A percentile compares a stretch with the other conserved stretches of the same genome.
Evolutionary conservation across 1,284 basidiomycete species (phyloP).

Genomic region (Wolfiporia cocos): DNA sequence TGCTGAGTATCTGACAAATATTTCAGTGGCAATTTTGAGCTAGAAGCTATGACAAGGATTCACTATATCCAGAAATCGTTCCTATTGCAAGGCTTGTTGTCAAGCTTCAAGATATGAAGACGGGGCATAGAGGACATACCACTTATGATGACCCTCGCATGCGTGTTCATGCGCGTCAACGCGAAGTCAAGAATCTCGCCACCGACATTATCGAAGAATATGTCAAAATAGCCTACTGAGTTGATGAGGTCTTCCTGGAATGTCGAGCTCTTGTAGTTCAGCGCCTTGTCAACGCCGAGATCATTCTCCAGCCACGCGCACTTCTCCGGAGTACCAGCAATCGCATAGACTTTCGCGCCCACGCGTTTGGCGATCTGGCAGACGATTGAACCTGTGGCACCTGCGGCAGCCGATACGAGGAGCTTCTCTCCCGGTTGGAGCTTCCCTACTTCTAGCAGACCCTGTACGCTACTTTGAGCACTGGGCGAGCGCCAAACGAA

Average conservation of each 20-base stretch:
- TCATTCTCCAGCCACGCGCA: conserved; percentile 77
- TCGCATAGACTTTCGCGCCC: conserved; percentile 79
- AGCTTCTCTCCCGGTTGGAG: conserved; percentile 80
- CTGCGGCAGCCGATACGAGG: conserved; percentile 85
- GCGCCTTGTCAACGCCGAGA: conserved; percentile 73
- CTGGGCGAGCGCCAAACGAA: not conserved
- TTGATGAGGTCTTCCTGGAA: conserved; percentile 65
- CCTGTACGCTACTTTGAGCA: conserved; percentile 35
- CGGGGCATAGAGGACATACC: conserved; percentile 34
- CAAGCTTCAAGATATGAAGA: conserved; percentile 5
- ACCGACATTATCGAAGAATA: conserved; percentile 87
- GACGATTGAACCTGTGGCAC: conserved; percentile 72
- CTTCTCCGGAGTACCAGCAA: conserved; percentile 77
- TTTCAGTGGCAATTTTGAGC: not conserved
- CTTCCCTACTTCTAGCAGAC: conserved; percentile 73
- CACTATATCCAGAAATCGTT: conserved; percentile 51
- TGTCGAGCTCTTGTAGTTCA: conserved; percentile 82
- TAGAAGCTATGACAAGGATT: not conserved
- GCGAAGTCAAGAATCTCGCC: conserved; percentile 78
- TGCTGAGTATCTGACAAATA: too few relatives aligned
- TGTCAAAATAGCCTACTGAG: conserved; percentile 60
- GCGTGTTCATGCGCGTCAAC: conserved; percentile 65
- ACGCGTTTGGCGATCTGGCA: conserved; percentile 73
- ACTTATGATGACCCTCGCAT: conserved; percentile 74
- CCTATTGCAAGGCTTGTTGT: conserved; percentile 31